These are phyloP conservation scores for Gynostemma pentaphyllum DNA, from an alignment of 306 rosid genomes.

Conservation along the genomic window DNA sequence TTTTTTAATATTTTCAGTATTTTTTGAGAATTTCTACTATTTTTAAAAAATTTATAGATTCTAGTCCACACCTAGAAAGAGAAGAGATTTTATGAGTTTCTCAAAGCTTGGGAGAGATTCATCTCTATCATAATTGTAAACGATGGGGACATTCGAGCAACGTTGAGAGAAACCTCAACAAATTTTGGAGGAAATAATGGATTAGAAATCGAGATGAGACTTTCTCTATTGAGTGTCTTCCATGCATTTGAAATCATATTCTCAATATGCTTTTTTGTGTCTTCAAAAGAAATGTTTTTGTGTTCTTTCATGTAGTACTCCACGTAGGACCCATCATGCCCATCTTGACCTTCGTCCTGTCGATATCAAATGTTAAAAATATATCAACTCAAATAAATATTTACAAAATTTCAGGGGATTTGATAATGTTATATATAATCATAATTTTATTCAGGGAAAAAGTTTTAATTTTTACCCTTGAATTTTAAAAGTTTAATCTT, in stretches of 20 bases:
- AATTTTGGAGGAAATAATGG: conserved; percentile 11
- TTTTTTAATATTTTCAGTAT: no score
- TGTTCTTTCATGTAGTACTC: neutral
- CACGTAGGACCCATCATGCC: conserved; percentile 26
- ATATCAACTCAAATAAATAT: no score
- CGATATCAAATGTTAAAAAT: no score
- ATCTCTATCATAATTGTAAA: conserved; percentile 30
- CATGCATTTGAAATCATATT: conserved; percentile 15
- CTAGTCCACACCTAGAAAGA: no score
- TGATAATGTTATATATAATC: no score
- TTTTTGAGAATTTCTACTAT: no score
- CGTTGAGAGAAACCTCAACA: conserved; percentile 21
- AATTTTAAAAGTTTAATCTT: no score
- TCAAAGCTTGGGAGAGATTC: conserved; percentile 30
- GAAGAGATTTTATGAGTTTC: conserved; percentile 14
- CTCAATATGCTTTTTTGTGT: neutral
- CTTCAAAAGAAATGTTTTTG: neutral
- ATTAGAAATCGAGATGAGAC: conserved; percentile 5
- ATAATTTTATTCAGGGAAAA: no score
- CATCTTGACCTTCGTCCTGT: neutral
- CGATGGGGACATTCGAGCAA: conserved; percentile 40
- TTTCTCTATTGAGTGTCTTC: conserved; percentile 16
- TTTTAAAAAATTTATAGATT: no score
- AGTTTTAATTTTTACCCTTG: no score
- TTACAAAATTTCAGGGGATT: no score